Base-by-base conservation (phyloP, 345 rosid species). In the Luvunga scandens region DNA sequence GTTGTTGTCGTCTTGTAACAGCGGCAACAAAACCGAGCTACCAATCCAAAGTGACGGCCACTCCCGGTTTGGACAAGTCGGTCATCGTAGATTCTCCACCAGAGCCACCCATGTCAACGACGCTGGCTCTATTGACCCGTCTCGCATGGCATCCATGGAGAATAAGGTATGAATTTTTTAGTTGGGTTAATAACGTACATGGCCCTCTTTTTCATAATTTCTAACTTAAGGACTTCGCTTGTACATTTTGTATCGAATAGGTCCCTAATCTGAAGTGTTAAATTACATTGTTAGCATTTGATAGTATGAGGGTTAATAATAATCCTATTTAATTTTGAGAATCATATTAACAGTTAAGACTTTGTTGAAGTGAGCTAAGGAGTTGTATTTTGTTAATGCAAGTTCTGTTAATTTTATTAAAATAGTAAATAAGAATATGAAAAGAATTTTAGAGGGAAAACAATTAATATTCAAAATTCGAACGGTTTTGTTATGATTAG, bases 111-210 rank as follows among this genome's bases (percentile, higher is more conserved):
- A 90, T 59, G 89, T 93, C 75, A 95, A 89, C 67, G 97, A 90
- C 75, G 87, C 96, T 82, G 98, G 98, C 27, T 93, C 97, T 50
- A 86, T 95, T 66, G 96, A 92, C 83, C 88, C 87, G 66, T 90
- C 98, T 62, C 94, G 92, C 75, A 93, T 95, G 90, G 90, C 86
- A 81, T 92, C 99, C 66, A 95, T 93, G 99, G 93, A 91, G 89
- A 85, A 74, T 67, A 95, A 93, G 94, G 99, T 95, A n/a, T 14
- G 6, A 21, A 36, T 69, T 71, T 71, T 45, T 53, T 18, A 5
- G 18, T 19, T 53, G 6, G 57, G 57, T 5, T 53, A 53, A 53
- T 53, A 53, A 53, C 57, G 18, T 53, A 5, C 0, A 18, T 1
- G 22, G 7, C 57, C 22, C 57, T 18, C 1, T 1, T 19, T 53